A percentile compares a stretch with the other conserved stretches of the same genome.
These are phyloP conservation scores for Rubia balearica DNA, from an alignment of 305 asterid genomes.

Conservation along the genomic window DNA sequence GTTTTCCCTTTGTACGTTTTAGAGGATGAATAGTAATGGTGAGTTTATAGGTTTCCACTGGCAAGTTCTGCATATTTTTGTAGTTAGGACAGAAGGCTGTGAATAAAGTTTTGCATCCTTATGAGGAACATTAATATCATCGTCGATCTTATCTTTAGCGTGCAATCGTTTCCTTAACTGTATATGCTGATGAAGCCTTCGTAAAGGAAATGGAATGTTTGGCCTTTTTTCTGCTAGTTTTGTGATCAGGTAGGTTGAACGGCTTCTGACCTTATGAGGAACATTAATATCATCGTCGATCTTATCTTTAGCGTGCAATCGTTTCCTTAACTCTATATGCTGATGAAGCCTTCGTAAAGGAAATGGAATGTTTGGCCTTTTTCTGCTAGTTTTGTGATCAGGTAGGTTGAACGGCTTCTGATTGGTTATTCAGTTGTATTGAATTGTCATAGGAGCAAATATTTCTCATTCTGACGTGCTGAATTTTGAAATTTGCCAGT, in stretches of 20 bases:
- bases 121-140: not conserved
- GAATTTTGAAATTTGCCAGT: not conserved
- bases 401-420: not conserved
- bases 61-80: no score
- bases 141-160: not conserved
- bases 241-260: no score
- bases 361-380: not conserved
- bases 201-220: no score
- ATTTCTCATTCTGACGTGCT: not conserved
- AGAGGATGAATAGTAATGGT: not conserved
- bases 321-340: not conserved
- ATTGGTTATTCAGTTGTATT: not conserved
- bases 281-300: not conserved
- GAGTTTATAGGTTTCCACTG: no score
- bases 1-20: not conserved
- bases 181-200: not conserved
- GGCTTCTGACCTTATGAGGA: not conserved
- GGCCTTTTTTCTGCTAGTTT: not conserved
- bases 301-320: not conserved
- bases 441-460: no score
- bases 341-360: not conserved
- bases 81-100: not conserved
- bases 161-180: not conserved
- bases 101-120: slow-evolving; percentile 5
- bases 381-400: not conserved